Evolutionary conservation across 164 flowering plant species (phyloP).

Genomic region (Saururus chinensis): DNA sequence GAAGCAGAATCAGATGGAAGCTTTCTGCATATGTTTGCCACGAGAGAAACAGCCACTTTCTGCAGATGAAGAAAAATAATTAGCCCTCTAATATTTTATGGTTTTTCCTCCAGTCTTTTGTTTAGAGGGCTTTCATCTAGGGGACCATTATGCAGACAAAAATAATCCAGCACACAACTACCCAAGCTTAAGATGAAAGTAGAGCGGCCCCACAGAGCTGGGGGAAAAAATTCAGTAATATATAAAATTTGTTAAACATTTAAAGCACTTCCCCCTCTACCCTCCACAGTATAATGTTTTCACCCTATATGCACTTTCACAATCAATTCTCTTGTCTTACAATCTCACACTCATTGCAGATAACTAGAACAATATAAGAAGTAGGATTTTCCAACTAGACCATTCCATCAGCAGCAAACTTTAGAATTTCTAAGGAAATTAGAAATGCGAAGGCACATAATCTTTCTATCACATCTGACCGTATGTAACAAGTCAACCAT

Average conservation of each 20-base stretch:
- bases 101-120: not conserved
- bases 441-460: too few relatives aligned
- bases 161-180: too few relatives aligned
- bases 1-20: conserved; percentile 55
- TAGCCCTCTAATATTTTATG: not conserved
- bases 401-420: not conserved
- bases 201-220: not conserved
- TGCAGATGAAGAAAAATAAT: conserved; percentile 15
- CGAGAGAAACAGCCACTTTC: conserved; percentile 77
- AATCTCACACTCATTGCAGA: too few relatives aligned
- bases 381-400: not conserved
- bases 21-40: conserved; percentile 75
- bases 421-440: too few relatives aligned
- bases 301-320: not conserved
- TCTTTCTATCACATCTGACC: too few relatives aligned
- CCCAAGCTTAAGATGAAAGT: not conserved
- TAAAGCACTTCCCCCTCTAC: not conserved
- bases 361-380: too few relatives aligned
- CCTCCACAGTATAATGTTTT: not conserved
- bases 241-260: too few relatives aligned
- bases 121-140: not conserved
- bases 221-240: not conserved
- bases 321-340: not conserved
- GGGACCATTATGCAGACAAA: not conserved
- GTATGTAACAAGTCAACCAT: too few relatives aligned